These are phyloP conservation scores for Brettanomyces sp. DNA, from an alignment of 805 yeast species.

Conservation along the genomic window DNA sequence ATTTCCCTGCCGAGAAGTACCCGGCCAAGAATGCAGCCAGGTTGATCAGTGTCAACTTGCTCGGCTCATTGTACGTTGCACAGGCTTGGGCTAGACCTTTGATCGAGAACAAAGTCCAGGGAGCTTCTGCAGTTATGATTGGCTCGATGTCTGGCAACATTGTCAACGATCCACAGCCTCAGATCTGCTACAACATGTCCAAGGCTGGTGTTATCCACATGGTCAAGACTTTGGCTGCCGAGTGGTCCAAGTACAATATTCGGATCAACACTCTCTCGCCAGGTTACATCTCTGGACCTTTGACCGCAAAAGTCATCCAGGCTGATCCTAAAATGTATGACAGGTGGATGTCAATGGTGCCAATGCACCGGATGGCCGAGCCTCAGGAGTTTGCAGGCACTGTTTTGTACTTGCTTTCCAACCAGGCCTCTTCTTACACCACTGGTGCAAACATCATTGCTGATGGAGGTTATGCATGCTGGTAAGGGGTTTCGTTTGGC, in stretches of 20 bases:
- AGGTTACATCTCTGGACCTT: conserved; percentile 73
- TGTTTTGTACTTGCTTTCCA: conserved; percentile 62
- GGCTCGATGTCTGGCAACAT: conserved; percentile 78
- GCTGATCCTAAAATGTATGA: conserved; percentile 53
- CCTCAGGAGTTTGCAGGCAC: conserved; percentile 78
- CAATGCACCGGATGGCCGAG: conserved; percentile 77
- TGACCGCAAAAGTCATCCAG: conserved; percentile 61
- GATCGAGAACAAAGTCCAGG: conserved; percentile 40
- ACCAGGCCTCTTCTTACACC: conserved; percentile 65
- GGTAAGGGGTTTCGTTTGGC: conserved; percentile 32
- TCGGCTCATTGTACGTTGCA: conserved; percentile 70
- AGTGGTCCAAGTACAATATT: conserved; percentile 71
- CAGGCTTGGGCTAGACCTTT: conserved; percentile 64
- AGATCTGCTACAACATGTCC: conserved; percentile 73
- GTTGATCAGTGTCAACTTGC: conserved; percentile 58
- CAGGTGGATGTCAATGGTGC: conserved; percentile 63
- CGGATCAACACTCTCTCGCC: conserved; percentile 75
- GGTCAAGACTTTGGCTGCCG: conserved; percentile 67
- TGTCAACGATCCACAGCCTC: conserved; percentile 74
- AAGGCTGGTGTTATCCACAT: conserved; percentile 82
- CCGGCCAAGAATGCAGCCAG: conserved; percentile 63
- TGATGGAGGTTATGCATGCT: conserved; percentile 82
- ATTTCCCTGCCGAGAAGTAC: conserved; percentile 68
- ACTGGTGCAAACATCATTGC: conserved; percentile 78
- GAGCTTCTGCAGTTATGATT: conserved; percentile 57